Base-by-base conservation (phyloP, 2,329 filamentous ascomycete genomes). In the Chaetomium sp. region DNA sequence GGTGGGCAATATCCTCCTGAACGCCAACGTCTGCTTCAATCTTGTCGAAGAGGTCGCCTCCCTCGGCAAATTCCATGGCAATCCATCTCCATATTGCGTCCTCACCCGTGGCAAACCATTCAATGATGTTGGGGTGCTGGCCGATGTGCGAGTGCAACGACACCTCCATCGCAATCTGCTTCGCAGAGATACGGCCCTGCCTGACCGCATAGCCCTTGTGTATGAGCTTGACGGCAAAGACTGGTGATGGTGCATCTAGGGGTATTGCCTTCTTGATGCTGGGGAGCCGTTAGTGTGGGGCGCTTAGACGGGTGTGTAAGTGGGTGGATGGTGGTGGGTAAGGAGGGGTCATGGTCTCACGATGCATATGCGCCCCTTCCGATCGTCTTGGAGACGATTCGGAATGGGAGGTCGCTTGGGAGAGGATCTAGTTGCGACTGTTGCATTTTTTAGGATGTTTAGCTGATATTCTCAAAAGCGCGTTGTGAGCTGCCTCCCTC, bases 201-300 rank as follows among this genome's bases (percentile, higher is more conserved):
- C 90, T 90, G 72, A 92, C 86, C 64, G 95, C 96, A 78, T 97
- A 96, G 69, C 91, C 90, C 80, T 99, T 99, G 81, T 99, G 94
- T 75, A 99, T 97, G 79, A 99, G 92, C 78, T 99, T 99, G 78
- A 99, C 92, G 16, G 96, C 95, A 76, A 99, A 98, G 65, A 99
- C 82, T 33, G 94, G 94, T 29, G 81, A 84, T 29, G 85, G 79
- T 1, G 83, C 78, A 69, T 90, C 84, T 27, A 89, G 80, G 8
- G 94, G 94, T 55, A 90, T 87, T 33, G 94, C 95, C 80, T 98
- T 98, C 75, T 96, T 97, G 74, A 97, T 95, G 66, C 93, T 94
- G 77, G 64, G 55, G 63, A 60, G 54, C 38, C 38, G 63, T 67
- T 51, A 70, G 72, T 66, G 64, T 66, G 68, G 71, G 63, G 57